These are phyloP conservation scores for Mediolabrus comicus DNA, from an alignment of 108 stramenopile species.

Conservation along the genomic window DNA sequence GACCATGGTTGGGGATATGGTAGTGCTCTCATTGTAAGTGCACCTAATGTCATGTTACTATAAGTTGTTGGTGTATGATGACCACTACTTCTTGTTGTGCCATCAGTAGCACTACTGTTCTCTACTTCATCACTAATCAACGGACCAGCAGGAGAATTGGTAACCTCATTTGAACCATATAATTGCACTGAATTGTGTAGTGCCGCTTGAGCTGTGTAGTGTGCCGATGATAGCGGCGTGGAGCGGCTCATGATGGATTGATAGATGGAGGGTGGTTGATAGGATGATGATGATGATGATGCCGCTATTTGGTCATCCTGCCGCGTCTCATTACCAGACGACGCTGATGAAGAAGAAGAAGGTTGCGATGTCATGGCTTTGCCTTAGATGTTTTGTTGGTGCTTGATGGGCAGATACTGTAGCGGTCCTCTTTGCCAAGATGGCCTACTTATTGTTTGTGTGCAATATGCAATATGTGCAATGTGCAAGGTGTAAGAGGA, in stretches of 20 bases:
- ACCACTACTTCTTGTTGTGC: neutral
- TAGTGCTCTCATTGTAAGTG: constrained; percentile 47
- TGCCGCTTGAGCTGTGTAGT: constrained; percentile 65
- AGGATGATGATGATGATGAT: neutral
- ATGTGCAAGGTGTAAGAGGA: no score
- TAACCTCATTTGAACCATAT: constrained; percentile 23
- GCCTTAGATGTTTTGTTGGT: no score
- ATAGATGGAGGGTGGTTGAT: constrained; percentile 42
- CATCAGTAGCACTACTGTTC: neutral
- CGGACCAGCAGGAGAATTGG: constrained; percentile 42
- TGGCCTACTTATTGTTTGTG: no score
- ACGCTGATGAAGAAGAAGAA: neutral
- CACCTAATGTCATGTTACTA: constrained; percentile 9
- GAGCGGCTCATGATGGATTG: constrained; percentile 65
- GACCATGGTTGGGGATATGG: constrained; percentile 77
- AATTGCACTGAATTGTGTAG: constrained; percentile 62
- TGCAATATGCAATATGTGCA: no score
- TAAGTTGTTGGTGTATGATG: neutral
- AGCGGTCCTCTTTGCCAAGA: no score
- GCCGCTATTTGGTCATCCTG: no score
- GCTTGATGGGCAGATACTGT: no score
- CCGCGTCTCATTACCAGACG: neutral
- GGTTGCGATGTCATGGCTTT: no score
- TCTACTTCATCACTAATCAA: neutral
- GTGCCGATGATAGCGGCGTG: constrained; percentile 43